Base-by-base conservation (phyloP, 1,284 basidiomycete species). In the Cryptococcus sp. region DNA sequence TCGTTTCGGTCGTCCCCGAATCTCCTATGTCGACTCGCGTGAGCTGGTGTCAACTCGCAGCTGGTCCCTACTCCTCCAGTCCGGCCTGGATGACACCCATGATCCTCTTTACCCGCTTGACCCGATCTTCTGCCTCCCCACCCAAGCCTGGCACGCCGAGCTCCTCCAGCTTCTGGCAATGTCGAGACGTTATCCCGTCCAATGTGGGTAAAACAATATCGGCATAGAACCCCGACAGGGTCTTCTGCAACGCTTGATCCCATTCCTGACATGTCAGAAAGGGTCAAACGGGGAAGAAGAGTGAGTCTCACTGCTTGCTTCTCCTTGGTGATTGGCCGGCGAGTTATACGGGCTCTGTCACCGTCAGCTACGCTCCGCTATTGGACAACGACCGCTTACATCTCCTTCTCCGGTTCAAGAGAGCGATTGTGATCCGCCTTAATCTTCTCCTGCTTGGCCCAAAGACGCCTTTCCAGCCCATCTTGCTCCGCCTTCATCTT, bases 401-500 rank as follows among this genome's bases (percentile, higher is more conserved):
- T 54, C 21, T 69, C 63, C 41, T 54, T 61, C 43, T 71, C 68
- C 4, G 60, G 52, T 43, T 61, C 55, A 22, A 54, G 46, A 18
- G 41, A 50, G 47, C 48, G 52, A 14, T 54, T 59, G 44, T 65
- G 63, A 11, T 69, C 67, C 6, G 62, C 66, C 43, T 68, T 69
- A 41, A 69, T 26, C 47, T 60, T 67, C 48, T 71, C 67, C 48
- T 60, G 55, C 42, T 66, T 67, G 5, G 68, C 68, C 64, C 63
- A 71, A 25, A 69, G 50, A 33, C 65, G 42, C 14, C 68, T 45
- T 44, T 71, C 68, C 3, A 71, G 52, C 4, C 62, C 50, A 47
- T 71, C 65, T 47, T 71, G 67, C 21, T 71, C 68, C 10, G 52
- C 53, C 43, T 71, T 71, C 67, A 71, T 68, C 68, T 70, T 43